Conservation (phyloP, 129 eudicot genomes). For the Chrysanthemum makinoi region DNA sequence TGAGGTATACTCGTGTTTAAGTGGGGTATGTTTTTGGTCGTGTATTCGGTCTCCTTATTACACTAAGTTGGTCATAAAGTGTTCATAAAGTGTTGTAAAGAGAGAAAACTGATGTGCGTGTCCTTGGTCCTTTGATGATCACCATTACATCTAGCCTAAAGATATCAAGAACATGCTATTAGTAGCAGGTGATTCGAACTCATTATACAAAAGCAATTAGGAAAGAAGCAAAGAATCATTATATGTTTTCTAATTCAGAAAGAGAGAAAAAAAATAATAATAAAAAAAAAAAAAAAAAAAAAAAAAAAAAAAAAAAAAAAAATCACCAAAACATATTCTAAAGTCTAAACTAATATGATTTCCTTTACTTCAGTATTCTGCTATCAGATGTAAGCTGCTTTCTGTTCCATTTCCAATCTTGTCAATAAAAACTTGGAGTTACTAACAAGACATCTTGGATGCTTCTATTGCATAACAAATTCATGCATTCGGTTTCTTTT, state of each 20-base stretch:
- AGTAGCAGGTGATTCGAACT: neutral
- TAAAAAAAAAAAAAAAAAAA: constrained; percentile 1
- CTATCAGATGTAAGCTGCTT: constrained; percentile 26
- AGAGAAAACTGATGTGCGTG: neutral
- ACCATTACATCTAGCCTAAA: neutral
- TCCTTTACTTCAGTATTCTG: constrained; percentile 27
- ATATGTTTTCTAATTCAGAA: neutral
- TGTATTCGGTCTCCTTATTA: too few relatives aligned
- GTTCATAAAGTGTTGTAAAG: too few relatives aligned
- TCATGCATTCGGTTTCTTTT: neutral
- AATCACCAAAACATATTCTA: neutral
- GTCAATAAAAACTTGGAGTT: constrained; percentile 4
- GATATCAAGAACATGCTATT: neutral
- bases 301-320: constrained; percentile 20
- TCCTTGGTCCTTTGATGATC: neutral
- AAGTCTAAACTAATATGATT: constrained; percentile 15
- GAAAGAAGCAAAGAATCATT: constrained; percentile 33
- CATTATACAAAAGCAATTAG: constrained; percentile 12
- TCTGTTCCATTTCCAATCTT: neutral
- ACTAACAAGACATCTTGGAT: neutral
- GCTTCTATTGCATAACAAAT: neutral
- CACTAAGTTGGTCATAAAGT: too few relatives aligned
- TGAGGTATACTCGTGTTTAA: too few relatives aligned
- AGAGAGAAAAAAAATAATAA: too few relatives aligned
- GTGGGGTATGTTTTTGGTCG: too few relatives aligned